phyloP scores from a whole-genome alignment of 352 stramenopile species.

The Phytophthora podocarpi region DNA sequence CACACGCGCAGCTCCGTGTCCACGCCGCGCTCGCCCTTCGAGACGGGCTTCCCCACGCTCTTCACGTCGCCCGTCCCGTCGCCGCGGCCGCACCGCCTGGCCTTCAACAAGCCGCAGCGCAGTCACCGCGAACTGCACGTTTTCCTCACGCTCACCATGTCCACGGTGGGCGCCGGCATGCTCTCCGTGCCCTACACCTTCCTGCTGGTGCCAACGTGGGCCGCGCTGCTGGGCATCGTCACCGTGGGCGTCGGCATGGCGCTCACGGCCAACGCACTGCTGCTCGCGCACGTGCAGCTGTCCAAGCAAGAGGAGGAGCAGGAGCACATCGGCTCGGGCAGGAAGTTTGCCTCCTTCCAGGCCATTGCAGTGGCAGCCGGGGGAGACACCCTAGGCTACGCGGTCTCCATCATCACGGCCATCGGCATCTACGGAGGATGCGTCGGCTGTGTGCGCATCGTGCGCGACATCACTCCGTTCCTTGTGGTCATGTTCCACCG shows the following conservation, averaged over 20 bases:
- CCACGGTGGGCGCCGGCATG: conserved; percentile 74
- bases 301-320: conserved; percentile 47
- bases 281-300: conserved; percentile 64
- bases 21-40: conserved; percentile 64
- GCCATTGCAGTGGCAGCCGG: conserved; percentile 60
- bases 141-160: conserved; percentile 83
- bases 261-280: conserved; percentile 57
- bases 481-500: conserved; percentile 42
- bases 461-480: conserved; percentile 71
- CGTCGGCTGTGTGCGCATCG: conserved; percentile 73
- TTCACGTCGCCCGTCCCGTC: conserved; percentile 62
- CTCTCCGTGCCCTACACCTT: conserved; percentile 79
- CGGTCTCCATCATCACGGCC: conserved; percentile 69
- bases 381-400: conserved; percentile 55
- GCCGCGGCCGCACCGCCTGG: conserved; percentile 56
- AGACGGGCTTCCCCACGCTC: conserved; percentile 74
- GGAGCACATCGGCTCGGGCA: conserved; percentile 53
- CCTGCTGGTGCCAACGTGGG: conserved; percentile 47
- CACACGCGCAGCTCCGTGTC: conserved; percentile 16
- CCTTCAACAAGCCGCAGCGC: conserved; percentile 45
- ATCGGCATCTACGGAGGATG: conserved; percentile 75
- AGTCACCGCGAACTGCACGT: conserved; percentile 58
- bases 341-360: conserved; percentile 67
- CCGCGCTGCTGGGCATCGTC: conserved; percentile 47
- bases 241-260: conserved; percentile 61